These are phyloP conservation scores for Periconia sp. DNA, from an alignment of 2,329 filamentous ascomycete genomes.

Conservation along the genomic window DNA sequence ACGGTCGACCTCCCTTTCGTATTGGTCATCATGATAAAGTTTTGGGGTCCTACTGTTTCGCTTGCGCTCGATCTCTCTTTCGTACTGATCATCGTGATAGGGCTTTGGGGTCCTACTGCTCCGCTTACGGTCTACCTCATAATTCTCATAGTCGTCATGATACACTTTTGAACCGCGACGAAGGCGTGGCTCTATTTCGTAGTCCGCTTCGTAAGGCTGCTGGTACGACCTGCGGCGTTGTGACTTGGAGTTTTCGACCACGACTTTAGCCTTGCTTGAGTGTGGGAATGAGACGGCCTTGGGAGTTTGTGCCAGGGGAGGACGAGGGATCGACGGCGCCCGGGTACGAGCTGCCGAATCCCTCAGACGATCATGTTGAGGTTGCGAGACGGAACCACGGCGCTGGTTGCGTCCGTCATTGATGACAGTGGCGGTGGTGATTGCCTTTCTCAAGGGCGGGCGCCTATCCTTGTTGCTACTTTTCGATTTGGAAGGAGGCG, in stretches of 20 bases:
- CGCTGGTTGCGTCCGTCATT: slow-evolving; percentile 9
- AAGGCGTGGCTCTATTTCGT: slow-evolving; percentile 14
- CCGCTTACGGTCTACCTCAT: slow-evolving; percentile 15
- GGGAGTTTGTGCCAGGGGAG: slow-evolving; percentile 35
- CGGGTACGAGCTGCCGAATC: slow-evolving; percentile 18
- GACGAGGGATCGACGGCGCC: slow-evolving; percentile 29
- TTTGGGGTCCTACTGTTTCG: slow-evolving; percentile 10
- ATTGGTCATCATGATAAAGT: slow-evolving; percentile 10
- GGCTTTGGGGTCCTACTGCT: slow-evolving; percentile 10
- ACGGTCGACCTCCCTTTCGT: neutral
- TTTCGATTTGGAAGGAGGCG: slow-evolving; percentile 17
- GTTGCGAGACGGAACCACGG: slow-evolving; percentile 16
- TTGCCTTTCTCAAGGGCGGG: slow-evolving; percentile 27
- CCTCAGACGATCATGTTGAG: slow-evolving; percentile 15
- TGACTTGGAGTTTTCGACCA: slow-evolving; percentile 28
- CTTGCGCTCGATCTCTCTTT: slow-evolving; percentile 4
- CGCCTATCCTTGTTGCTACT: slow-evolving; percentile 17
- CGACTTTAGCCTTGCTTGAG: slow-evolving; percentile 19
- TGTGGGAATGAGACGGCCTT: slow-evolving; percentile 35
- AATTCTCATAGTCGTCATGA: neutral
- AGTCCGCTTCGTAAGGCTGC: slow-evolving; percentile 20
- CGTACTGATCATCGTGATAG: slow-evolving; percentile 10
- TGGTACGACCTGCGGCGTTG: slow-evolving; percentile 32
- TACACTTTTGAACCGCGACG: neutral
- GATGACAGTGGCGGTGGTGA: slow-evolving; percentile 26